Evolutionary conservation across 306 rosid genomes (phyloP).

Genomic region (Delonix regia): DNA sequence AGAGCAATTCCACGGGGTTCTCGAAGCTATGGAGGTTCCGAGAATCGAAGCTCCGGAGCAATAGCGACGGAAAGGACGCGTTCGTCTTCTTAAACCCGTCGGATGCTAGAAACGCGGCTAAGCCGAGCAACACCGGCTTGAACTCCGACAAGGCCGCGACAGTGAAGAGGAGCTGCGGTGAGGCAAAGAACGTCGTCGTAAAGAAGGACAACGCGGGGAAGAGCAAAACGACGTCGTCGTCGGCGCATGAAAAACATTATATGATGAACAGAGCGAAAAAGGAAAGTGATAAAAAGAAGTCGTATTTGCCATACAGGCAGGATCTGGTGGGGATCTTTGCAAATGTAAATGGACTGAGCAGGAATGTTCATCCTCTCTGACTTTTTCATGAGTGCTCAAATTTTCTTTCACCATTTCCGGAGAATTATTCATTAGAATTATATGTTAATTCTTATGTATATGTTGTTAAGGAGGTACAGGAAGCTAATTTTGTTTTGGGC

Average conservation of each 20-base stretch:
- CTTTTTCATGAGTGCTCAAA: neutral
- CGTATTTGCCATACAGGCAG: slow-evolving; percentile 65
- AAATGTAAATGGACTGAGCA: slow-evolving; percentile 48
- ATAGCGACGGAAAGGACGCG: slow-evolving; percentile 60
- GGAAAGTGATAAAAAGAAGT: slow-evolving; percentile 49
- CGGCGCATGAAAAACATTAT: slow-evolving; percentile 59
- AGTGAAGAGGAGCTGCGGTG: neutral
- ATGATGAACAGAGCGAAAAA: slow-evolving; percentile 48
- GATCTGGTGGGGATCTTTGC: slow-evolving; percentile 63
- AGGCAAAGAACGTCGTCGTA: neutral
- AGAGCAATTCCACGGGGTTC: slow-evolving; percentile 66
- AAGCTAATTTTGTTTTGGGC: neutral
- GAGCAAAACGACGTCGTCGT: slow-evolving; percentile 44
- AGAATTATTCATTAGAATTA: neutral
- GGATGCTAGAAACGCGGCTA: neutral
- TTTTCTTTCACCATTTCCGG: too few relatives aligned
- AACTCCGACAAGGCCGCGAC: neutral
- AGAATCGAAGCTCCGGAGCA: slow-evolving; percentile 54
- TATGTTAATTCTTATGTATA: neutral
- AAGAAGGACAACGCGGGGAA: neutral
- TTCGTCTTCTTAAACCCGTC: slow-evolving; percentile 48
- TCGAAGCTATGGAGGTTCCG: slow-evolving; percentile 62
- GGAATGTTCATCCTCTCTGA: slow-evolving; percentile 66
- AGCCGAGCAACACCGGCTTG: neutral
- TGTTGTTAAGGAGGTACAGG: neutral